Percentiles rank a stretch among this genome's conserved stretches.
Conservation (phyloP, 495 filamentous ascomycete species). For the Penicillium alfredii region DNA sequence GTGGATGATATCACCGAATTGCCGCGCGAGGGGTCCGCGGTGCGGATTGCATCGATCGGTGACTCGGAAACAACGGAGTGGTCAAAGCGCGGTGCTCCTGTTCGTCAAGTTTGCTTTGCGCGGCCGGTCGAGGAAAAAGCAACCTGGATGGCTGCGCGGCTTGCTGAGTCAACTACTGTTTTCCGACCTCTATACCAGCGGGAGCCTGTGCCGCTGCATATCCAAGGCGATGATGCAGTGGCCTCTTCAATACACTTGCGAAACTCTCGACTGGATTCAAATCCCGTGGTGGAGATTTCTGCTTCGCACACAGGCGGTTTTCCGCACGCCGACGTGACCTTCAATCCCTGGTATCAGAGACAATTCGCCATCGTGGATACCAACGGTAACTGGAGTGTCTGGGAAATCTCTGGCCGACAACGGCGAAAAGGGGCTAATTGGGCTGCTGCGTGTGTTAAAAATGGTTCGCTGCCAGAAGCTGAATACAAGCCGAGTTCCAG, state of each 20-base stretch:
- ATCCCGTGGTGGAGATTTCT: constrained; percentile 53
- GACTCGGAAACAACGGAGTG: constrained; percentile 47
- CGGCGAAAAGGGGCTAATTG: constrained; percentile 25
- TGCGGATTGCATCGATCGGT: constrained; percentile 31
- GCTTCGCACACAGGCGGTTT: constrained; percentile 48
- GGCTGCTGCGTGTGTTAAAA: constrained; percentile 18
- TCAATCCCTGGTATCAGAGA: constrained; percentile 66
- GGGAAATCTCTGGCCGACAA: constrained; percentile 53
- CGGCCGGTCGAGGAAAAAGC: constrained; percentile 40
- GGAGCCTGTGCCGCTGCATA: constrained; percentile 22
- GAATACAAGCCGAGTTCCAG: constrained; percentile 17
- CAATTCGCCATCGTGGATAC: constrained; percentile 72
- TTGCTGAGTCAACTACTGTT: constrained; percentile 48
- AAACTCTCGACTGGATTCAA: constrained; percentile 53
- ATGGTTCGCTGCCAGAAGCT: constrained; percentile 27
- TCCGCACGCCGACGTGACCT: constrained; percentile 65
- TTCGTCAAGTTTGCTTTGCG: constrained; percentile 64
- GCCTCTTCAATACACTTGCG: constrained; percentile 11
- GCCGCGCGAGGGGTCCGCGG: constrained; percentile 9
- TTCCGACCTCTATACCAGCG: constrained; percentile 51
- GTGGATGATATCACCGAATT: constrained; percentile 30
- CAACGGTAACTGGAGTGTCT: constrained; percentile 68
- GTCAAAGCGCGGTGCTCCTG: constrained; percentile 49
- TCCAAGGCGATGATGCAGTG: constrained; percentile 14
- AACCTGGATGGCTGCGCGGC: constrained; percentile 60